Base-by-base conservation (phyloP, 768 basidiomycete species). In the Cystobasidium onofrii region DNA sequence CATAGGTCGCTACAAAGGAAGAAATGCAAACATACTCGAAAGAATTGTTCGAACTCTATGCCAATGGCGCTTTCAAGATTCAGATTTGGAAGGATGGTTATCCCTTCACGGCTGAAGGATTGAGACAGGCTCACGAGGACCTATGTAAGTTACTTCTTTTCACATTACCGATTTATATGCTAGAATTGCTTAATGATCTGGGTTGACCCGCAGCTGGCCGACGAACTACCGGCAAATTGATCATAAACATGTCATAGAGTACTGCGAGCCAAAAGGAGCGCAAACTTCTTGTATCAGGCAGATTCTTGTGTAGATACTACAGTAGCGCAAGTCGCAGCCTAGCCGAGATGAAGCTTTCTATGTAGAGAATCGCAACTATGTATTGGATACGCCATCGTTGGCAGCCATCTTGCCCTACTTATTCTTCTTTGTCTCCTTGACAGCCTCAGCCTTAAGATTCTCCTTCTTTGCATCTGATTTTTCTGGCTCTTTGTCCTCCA, bases 191-290 rank as follows among this genome's bases (percentile, higher is more conserved):
- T n/a, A n/a, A 20, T 29, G 43, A 39, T 39, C 13, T 43, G 31
- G n/a, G 4, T 41, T 27, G 4, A 18, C 25, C 1, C 43, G 18
- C 69, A 78, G 78, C 85, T 0, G 83, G 86, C 10, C 88, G 95
- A 60, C 88, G 87, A 80, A 91, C 92, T 12, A 85, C 85, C 1
- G 95, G 95, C 1, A 99, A 98, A 80, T 81, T 99, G 78, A 76
- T 98, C 64, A 83, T 97, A 76, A 90, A 67, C 12, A 73, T 64
- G 65, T 52, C 41, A 23, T 60, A 20, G 31, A 7, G 57, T 29
- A 4, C 12, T 60, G 12, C 25, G 2, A 60, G 20, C 20, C n/a
- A n/a, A n/a, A n/a, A n/a, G n/a, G n/a, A n/a, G n/a, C n/a, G n/a
- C n/a, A n/a, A n/a, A n/a, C n/a, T n/a, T n/a, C n/a, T n/a, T n/a